phyloP scores from a whole-genome alignment of 139 green algal species.

The Trebouxia sp. region DNA sequence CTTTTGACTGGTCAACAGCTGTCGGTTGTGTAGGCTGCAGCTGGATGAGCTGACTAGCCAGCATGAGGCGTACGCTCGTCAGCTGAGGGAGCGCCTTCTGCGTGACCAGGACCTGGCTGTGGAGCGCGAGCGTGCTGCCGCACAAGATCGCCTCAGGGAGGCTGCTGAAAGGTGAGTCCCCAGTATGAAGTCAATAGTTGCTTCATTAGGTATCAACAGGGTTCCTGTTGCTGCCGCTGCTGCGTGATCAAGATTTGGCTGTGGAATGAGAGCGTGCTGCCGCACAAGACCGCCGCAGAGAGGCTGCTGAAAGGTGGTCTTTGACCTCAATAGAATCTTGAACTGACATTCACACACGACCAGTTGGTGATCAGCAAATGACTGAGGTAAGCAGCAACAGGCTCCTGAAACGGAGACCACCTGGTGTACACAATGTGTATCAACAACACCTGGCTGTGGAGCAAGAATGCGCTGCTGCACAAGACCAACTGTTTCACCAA shows the following conservation, averaged over 20 bases:
- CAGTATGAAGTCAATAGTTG: no score
- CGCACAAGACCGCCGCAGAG: constrained; percentile 36
- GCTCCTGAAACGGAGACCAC: no score
- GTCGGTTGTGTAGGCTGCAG: neutral
- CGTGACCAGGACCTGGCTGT: constrained; percentile 40
- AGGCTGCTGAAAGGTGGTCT: constrained; percentile 36
- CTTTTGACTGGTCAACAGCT: neutral
- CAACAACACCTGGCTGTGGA: constrained; percentile 42
- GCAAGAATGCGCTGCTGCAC: constrained; percentile 35
- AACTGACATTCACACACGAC: no score
- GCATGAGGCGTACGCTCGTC: constrained; percentile 38
- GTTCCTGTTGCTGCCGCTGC: no score
- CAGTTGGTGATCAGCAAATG: no score
- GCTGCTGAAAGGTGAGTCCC: constrained; percentile 33
- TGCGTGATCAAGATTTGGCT: constrained; percentile 38
- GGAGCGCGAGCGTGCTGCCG: constrained; percentile 40
- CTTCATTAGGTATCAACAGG: no score
- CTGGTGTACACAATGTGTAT: no score
- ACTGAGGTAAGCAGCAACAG: no score
- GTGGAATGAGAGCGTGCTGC: constrained; percentile 41
- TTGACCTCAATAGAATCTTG: no score
- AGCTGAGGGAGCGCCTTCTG: constrained; percentile 34
- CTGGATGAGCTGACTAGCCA: constrained; percentile 27
- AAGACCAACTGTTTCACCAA: no score
- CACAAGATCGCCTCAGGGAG: constrained; percentile 37